Conservation (phyloP, 768 basidiomycete genomes). For the Kwoniella pini region DNA sequence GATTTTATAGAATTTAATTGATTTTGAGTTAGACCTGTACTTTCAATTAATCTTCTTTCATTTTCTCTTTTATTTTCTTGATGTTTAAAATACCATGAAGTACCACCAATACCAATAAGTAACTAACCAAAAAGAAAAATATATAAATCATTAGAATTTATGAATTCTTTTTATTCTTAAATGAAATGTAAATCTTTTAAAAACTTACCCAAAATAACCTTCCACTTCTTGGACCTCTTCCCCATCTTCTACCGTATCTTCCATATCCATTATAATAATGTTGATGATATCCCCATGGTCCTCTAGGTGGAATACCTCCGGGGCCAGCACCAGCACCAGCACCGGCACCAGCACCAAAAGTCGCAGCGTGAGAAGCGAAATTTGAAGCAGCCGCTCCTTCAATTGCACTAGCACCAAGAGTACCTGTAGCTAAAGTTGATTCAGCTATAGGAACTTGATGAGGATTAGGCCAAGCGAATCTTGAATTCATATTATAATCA, state of each 20-base stretch:
- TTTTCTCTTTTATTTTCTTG: constrained; percentile 19
- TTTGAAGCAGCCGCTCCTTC: constrained; percentile 10
- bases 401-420: constrained; percentile 1
- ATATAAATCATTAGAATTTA: no score
- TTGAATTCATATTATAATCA: constrained; percentile 2
- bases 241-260: constrained; percentile 16
- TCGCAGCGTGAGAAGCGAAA: background rate
- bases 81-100: constrained; percentile 17
- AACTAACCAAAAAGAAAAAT: no score
- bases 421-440: background rate
- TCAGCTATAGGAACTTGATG: background rate
- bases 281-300: constrained; percentile 10
- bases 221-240: constrained; percentile 12
- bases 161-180: no score
- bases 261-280: constrained; percentile 20
- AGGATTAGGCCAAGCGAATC: constrained; percentile 18
- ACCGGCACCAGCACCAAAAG: background rate
- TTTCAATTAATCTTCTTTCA: constrained; percentile 2
- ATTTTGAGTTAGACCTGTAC: background rate
- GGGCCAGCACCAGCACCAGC: constrained; percentile 5
- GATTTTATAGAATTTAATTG: background rate
- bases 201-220: constrained; percentile 30
- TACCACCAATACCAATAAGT: constrained; percentile 28
- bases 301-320: constrained; percentile 13
- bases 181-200: no score